Conservation (phyloP, 495 filamentous ascomycete species). For the Acidiella bohemica region DNA sequence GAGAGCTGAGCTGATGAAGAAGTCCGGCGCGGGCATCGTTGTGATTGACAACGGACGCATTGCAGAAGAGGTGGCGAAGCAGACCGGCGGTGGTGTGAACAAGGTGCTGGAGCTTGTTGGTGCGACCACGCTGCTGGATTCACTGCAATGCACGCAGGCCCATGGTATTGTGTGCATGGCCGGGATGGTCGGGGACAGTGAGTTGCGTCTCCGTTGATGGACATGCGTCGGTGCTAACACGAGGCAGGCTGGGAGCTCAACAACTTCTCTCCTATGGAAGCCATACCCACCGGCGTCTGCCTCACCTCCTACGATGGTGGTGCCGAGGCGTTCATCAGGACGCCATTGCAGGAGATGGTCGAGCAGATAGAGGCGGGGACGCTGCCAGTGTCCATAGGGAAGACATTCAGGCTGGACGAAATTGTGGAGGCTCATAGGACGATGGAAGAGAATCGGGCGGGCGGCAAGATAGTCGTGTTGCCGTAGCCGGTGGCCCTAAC, state of each 20-base stretch:
- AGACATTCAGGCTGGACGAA: conserved; percentile 37
- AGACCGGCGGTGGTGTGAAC: conserved; percentile 29
- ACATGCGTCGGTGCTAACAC: no score
- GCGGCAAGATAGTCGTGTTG: conserved; percentile 25
- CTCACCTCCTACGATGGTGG: conserved; percentile 36
- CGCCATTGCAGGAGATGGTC: conserved; percentile 35
- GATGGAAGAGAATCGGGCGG: conserved; percentile 25
- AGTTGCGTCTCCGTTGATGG: conserved; percentile 4
- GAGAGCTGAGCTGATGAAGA: conserved; percentile 29
- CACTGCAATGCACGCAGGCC: conserved; percentile 28
- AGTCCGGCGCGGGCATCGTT: conserved; percentile 31
- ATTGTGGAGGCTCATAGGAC: conserved; percentile 35
- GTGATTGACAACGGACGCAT: conserved; percentile 32
- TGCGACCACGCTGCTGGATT: conserved; percentile 32
- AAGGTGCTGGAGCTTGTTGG: conserved; percentile 40
- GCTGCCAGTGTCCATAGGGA: conserved; percentile 34
- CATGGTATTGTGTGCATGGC: conserved; percentile 38
- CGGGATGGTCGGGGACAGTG: conserved; percentile 37
- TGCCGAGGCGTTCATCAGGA: conserved; percentile 33
- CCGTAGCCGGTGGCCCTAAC: conserved; percentile 11
- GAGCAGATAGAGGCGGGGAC: conserved; percentile 28
- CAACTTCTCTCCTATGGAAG: conserved; percentile 35
- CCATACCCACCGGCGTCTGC: conserved; percentile 33
- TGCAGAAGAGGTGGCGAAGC: conserved; percentile 26
- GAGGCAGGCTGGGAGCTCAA: conserved; percentile 31